phyloP scores from a whole-genome alignment of 140 eudicot species.

The Bidens hawaiensis region DNA sequence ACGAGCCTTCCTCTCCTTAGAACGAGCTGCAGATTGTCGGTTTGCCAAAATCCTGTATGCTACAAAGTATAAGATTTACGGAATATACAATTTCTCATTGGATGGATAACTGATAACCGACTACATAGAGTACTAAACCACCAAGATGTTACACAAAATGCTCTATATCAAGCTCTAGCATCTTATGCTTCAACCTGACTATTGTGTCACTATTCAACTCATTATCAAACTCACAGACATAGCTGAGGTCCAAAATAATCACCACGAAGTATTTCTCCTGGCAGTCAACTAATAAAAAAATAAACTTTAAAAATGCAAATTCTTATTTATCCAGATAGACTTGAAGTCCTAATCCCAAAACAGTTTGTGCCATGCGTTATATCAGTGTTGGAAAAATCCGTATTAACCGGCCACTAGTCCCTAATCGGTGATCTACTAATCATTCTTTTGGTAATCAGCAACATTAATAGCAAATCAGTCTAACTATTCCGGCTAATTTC shows the following conservation, averaged over 20 bases:
- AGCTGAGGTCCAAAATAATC: too few relatives aligned
- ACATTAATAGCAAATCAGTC: too few relatives aligned
- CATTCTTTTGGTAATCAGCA: too few relatives aligned
- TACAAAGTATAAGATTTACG: constrained; percentile 17
- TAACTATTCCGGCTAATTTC: too few relatives aligned
- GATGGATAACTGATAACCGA: not conserved
- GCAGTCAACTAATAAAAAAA: not conserved
- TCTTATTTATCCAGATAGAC: not conserved
- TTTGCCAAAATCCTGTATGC: constrained; percentile 79
- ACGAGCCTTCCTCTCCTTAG: constrained; percentile 97
- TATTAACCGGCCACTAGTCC: too few relatives aligned
- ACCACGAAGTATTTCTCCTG: constrained; percentile 1
- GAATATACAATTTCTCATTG: not conserved
- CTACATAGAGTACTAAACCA: not conserved
- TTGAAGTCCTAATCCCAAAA: constrained; percentile 5
- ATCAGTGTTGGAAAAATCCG: too few relatives aligned
- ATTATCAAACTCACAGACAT: too few relatives aligned
- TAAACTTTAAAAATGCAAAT: not conserved
- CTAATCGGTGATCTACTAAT: too few relatives aligned
- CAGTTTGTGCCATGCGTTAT: not conserved
- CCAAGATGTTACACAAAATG: constrained; percentile 1
- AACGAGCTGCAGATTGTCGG: constrained; percentile 98
- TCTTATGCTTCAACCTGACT: constrained; percentile 9
- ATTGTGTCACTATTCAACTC: not conserved
- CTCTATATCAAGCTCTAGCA: not conserved